phyloP scores from a whole-genome alignment of 225 moss, liverwort and hornwort species.

The Polytrichum formosum region DNA sequence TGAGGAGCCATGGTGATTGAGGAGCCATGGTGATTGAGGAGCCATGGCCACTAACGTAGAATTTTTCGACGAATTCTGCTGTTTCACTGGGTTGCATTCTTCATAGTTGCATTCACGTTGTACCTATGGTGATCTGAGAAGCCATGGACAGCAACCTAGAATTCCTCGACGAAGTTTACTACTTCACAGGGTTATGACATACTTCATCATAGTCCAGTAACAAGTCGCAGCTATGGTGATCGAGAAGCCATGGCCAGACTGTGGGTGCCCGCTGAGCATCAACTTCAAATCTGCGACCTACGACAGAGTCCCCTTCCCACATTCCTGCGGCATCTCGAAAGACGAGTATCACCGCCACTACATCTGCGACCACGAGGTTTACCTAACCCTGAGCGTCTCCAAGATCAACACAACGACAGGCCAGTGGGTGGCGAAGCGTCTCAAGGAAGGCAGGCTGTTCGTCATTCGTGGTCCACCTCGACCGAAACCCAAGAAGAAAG shows the following conservation, averaged over 20 bases:
- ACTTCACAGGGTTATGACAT: not conserved
- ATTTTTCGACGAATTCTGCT: too few relatives aligned
- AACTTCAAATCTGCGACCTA: not conserved
- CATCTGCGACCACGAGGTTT: conserved; percentile 12
- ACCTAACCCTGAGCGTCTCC: not conserved
- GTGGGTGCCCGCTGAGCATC: conserved; percentile 8
- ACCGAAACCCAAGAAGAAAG: not conserved
- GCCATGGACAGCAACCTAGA: not conserved
- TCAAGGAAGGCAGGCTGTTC: conserved; percentile 5
- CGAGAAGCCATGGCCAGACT: conserved; percentile 13
- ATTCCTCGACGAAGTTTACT: not conserved
- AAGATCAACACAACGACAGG: not conserved
- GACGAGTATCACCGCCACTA: conserved; percentile 8
- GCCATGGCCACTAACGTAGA: too few relatives aligned
- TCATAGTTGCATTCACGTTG: not conserved
- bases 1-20: too few relatives aligned
- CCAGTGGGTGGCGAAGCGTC: conserved; percentile 13
- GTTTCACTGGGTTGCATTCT: too few relatives aligned
- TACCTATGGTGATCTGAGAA: not conserved
- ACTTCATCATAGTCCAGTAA: not conserved
- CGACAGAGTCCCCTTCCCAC: conserved; percentile 3
- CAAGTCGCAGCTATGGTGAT: conserved; percentile 4
- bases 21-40: too few relatives aligned
- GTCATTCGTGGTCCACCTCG: conserved; percentile 4
- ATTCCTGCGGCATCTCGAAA: conserved; percentile 6